Evolutionary conservation across 2,329 filamentous ascomycete genomes (phyloP).

Genomic region (Chaetomium sp.): DNA sequence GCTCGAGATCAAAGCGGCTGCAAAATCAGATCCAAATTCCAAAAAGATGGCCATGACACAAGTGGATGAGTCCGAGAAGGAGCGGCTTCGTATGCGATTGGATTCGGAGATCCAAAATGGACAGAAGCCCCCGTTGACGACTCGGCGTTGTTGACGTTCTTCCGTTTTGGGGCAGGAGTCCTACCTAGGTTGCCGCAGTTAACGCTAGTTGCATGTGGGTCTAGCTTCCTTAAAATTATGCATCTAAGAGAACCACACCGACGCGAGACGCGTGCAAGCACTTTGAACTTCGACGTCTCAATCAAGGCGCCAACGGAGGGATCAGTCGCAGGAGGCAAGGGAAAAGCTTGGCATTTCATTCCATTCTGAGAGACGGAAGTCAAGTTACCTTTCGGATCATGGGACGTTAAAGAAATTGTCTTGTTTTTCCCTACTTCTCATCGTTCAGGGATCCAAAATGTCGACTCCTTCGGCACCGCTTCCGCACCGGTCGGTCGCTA

Average conservation of each 20-base stretch:
- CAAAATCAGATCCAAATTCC: too few species aligned
- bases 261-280: too few species aligned
- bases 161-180: constrained; percentile 21
- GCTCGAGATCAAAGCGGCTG: too few species aligned
- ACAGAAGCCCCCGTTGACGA: not conserved
- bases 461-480: constrained; percentile 32
- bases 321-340: too few species aligned
- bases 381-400: not conserved
- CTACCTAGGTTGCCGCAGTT: not conserved
- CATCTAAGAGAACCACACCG: too few species aligned
- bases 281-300: too few species aligned
- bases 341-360: not conserved
- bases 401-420: not conserved
- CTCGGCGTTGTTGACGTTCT: constrained; percentile 27
- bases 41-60: too few species aligned
- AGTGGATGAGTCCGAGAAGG: too few species aligned
- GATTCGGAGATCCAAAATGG: not conserved
- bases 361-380: not conserved
- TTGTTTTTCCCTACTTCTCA: not conserved
- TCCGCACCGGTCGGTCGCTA: constrained; percentile 53
- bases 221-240: too few species aligned
- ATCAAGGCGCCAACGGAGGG: too few species aligned
- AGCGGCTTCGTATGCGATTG: too few species aligned
- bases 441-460: constrained; percentile 4
- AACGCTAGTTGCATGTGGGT: too few species aligned